Conservation (phyloP, 805 yeast genomes). For the Clavispora fructus region DNA sequence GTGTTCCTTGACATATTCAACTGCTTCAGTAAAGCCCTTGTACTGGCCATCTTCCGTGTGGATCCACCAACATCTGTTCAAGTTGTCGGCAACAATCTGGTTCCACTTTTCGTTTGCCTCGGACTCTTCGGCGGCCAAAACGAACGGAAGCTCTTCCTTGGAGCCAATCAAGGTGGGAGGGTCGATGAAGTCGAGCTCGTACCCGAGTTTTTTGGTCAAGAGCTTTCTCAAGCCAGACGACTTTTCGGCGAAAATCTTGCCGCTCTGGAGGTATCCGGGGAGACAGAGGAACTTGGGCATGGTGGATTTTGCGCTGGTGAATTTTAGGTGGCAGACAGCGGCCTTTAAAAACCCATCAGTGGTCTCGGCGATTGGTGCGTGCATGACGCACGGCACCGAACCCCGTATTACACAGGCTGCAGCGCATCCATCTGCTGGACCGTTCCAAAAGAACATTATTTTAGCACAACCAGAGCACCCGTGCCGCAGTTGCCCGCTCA, state of each 20-base stretch:
- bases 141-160: conserved; percentile 26
- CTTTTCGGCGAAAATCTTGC: conserved; percentile 27
- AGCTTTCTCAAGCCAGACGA: conserved; percentile 27
- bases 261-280: conserved; percentile 38
- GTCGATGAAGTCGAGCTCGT: conserved; percentile 29
- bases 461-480: too few species aligned
- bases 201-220: conserved; percentile 21
- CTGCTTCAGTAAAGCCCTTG: conserved; percentile 24
- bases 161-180: conserved; percentile 24
- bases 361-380: background rate
- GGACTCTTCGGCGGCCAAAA: conserved; percentile 19
- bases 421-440: background rate
- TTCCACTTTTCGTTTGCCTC: conserved; percentile 29
- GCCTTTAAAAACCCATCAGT: background rate
- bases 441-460: too few species aligned
- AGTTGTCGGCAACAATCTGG: conserved; percentile 19
- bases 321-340: background rate
- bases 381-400: background rate
- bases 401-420: background rate
- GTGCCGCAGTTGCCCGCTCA: too few species aligned
- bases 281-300: conserved; percentile 24
- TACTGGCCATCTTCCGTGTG: conserved; percentile 17
- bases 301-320: background rate
- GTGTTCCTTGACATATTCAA: conserved; percentile 21
- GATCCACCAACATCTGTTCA: conserved; percentile 37